phyloP scores from a whole-genome alignment of 345 rosid genomes.

The Cardiospermum halicacabum region DNA sequence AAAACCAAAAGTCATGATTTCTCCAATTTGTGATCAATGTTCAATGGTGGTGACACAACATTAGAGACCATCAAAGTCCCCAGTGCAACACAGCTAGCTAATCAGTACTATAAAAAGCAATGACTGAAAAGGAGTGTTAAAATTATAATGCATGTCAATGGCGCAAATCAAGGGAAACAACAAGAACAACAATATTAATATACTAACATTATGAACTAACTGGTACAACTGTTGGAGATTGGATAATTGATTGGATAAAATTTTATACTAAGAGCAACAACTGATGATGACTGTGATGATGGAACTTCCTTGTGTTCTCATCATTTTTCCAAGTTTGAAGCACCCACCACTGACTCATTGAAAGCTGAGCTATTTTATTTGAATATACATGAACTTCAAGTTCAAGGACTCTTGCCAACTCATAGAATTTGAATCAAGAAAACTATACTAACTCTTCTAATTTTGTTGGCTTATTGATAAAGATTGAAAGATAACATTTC shows the following conservation, averaged over 20 bases:
- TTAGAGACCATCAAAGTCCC: neutral
- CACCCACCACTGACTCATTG: neutral
- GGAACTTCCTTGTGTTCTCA: slow-evolving; percentile 16
- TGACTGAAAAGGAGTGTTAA: neutral
- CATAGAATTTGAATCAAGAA: no score
- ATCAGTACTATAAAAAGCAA: slow-evolving; percentile 8
- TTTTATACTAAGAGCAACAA: neutral
- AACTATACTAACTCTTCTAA: no score
- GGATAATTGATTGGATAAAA: neutral
- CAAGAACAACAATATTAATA: neutral
- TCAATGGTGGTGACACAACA: no score
- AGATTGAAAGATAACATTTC: no score
- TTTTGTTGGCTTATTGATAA: no score
- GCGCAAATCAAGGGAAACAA: slow-evolving; percentile 39
- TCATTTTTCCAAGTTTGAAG: slow-evolving; percentile 15
- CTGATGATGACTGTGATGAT: slow-evolving; percentile 14
- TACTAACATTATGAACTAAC: neutral
- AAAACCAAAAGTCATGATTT: slow-evolving; percentile 6
- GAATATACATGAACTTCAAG: no score
- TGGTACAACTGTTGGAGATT: neutral
- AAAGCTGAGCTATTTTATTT: no score
- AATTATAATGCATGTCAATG: slow-evolving; percentile 18
- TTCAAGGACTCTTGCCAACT: no score
- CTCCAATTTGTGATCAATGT: slow-evolving; percentile 5
- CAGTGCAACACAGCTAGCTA: slow-evolving; percentile 46